Base-by-base conservation (phyloP, 2,329 filamentous ascomycete genomes). In the Colletotrichum graminicola region DNA sequence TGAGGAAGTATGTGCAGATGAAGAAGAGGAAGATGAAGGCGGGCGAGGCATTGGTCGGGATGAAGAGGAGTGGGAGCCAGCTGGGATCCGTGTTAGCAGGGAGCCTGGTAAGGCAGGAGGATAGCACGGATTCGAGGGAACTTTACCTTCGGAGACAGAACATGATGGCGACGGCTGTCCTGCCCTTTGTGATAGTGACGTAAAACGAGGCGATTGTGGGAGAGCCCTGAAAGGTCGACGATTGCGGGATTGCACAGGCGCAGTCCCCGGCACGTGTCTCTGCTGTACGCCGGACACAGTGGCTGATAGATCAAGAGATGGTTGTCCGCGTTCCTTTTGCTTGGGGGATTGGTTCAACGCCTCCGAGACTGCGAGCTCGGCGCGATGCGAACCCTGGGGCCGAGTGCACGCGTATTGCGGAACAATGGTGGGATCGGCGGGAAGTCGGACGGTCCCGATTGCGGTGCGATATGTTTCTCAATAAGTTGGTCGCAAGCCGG, bases 1-100 rank as follows among this genome's bases (percentile, higher is more conserved):
- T 97, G 77, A 99, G 91, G 83, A 97, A 93, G 86, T 97, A 98
- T 75, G 95, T 97, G 81, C 95, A 94, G 75, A 94, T 88, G 84
- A 99, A 92, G 87, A 96, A 94, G 83, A 94, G 89, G 83, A 95
- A 90, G 80, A 96, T 93, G 84, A 95, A 95, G 78, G 93, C 88
- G 34, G 93, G 93, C 69, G 93, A 94, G 76, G 93, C 92, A 80
- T 95, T 94, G 71, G 93, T 94, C 63, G 93, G 93, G 76, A 96
- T 94, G 83, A 96, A 95, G 80, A 96, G 93, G 76, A 96, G 90
- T 39, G 93, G 93, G 62, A 96, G 89, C 92, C 93, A 95, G 82
- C 93, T 95, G 77, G 39, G 29, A 52, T 14, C 51, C 11, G 32
- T 5, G 65, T 69, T 32, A 70, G 61, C 43, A 29, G 12, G 51